Conservation (phyloP, 1,139 yeast species). For the Debaryomyces sp. region DNA sequence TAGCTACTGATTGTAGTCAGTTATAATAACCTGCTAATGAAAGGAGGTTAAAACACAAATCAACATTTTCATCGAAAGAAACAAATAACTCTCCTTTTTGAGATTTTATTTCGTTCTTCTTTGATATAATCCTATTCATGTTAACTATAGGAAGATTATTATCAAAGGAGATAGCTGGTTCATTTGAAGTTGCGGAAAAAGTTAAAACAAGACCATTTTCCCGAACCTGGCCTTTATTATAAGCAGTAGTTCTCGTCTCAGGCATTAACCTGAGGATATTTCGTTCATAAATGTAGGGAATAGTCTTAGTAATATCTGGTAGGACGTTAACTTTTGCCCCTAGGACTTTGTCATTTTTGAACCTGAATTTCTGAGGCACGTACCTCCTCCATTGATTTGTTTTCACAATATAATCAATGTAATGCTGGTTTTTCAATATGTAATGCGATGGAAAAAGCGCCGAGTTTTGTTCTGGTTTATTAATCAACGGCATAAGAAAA, state of each 20-base stretch:
- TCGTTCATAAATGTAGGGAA: slow-evolving; percentile 10
- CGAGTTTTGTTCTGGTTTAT: slow-evolving; percentile 4
- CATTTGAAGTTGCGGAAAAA: neutral
- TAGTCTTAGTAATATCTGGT: slow-evolving; percentile 16
- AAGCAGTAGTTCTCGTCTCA: neutral
- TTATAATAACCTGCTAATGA: slow-evolving; percentile 1
- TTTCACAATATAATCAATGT: slow-evolving; percentile 7
- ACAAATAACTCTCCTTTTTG: neutral
- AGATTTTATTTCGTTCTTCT: neutral
- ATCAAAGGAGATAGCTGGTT: neutral
- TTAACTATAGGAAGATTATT: slow-evolving; percentile 7
- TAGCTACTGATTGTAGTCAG: neutral
- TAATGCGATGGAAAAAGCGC: slow-evolving; percentile 11
- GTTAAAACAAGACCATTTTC: neutral
- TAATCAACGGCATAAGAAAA: slow-evolving; percentile 10
- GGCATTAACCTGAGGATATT: neutral
- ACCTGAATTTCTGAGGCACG: slow-evolving; percentile 15
- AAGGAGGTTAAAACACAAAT: neutral
- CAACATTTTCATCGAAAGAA: neutral
- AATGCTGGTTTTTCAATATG: slow-evolving; percentile 9
- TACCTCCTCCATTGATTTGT: slow-evolving; percentile 12
- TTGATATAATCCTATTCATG: neutral
- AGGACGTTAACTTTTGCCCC: slow-evolving; percentile 14
- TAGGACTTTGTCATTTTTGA: slow-evolving; percentile 13
- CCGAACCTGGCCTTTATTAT: neutral